Evolutionary conservation across 2,329 filamentous ascomycete species (phyloP), one percentile per base, ranked within the genome.

Genomic region (Ophiostoma quercus): DNA sequence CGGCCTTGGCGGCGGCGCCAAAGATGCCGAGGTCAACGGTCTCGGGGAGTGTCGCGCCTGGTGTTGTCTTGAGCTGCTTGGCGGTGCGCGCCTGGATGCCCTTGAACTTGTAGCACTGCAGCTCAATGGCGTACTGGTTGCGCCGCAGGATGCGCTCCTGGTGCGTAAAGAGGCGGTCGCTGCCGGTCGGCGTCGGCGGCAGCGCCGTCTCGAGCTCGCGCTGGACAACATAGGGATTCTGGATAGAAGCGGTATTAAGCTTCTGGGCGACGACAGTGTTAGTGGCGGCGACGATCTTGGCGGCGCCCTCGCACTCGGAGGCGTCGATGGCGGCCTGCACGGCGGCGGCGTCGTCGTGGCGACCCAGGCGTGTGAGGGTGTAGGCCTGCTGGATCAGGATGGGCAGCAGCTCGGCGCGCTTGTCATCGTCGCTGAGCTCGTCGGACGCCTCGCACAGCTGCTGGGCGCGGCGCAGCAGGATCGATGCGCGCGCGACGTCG

Each of bases 341-440:
- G 62, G 85, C 82, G 67, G 84, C 82, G 0, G 91, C 91, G 74
- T 93, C 89, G 34, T 87, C 84, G 19, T 82, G 75, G 74, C 89
- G 89, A 22, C 90, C 91, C 72, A 91, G 78, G 73, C 85, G 87
- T 1, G 85, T 84, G 70, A 91, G 83, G 1, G 92, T 89, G 74
- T 90, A 94, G 34, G 90, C 85, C 75, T 92, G 89, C 78, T 95
- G 92, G 32, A 92, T 85, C 41, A 88, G 82, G 71, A 96, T 93
- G 11, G 92, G 90, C 39, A 91, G 81, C 73, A 93, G 80, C 79
- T 96, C 92, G 0, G 85, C 84, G 77, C 86, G 84, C 80, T 91
- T 93, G 74, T 95, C 92, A 68, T 90, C 88, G 5, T 91, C 87
- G 22, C 82, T 84, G 71, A 94, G 79, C 71, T 94, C 91, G 67